These are phyloP conservation scores for Trapa incisa DNA, from an alignment of 345 rosid genomes.

Conservation along the genomic window DNA sequence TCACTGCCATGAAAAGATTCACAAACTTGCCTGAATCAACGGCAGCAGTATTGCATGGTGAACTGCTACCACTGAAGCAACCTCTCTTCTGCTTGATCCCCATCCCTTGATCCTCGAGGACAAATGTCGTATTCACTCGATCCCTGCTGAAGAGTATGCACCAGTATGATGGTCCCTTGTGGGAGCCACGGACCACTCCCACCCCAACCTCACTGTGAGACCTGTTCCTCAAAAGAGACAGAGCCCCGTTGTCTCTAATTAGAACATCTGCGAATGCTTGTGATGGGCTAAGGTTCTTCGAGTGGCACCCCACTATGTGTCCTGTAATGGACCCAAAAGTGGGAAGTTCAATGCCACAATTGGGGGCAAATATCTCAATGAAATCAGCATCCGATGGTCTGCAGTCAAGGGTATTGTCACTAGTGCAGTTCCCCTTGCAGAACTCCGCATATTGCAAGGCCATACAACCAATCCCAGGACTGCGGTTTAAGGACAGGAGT, in stretches of 20 bases:
- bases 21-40: constrained; percentile 6
- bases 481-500: constrained; percentile 40
- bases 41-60: constrained; percentile 47
- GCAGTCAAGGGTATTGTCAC: constrained; percentile 38
- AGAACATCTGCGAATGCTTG: constrained; percentile 51
- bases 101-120: constrained; percentile 61
- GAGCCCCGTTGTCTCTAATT: constrained; percentile 32
- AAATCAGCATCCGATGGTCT: constrained; percentile 59
- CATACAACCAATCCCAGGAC: constrained; percentile 86
- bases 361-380: constrained; percentile 69
- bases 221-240: constrained; percentile 47
- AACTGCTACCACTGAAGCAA: constrained; percentile 64
- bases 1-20: constrained; percentile 1
- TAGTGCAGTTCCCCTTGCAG: constrained; percentile 67
- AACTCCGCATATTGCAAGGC: constrained; percentile 60
- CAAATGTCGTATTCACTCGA: constrained; percentile 45
- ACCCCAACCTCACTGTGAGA: constrained; percentile 61
- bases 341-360: constrained; percentile 75
- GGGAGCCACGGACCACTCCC: constrained; percentile 40
- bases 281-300: constrained; percentile 44
- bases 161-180: constrained; percentile 62
- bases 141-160: constrained; percentile 55
- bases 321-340: constrained; percentile 63
- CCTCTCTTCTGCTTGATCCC: constrained; percentile 77
- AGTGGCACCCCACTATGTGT: constrained; percentile 60